Conservation (phyloP, 805 yeast species). For the Ogataea kodamae region DNA sequence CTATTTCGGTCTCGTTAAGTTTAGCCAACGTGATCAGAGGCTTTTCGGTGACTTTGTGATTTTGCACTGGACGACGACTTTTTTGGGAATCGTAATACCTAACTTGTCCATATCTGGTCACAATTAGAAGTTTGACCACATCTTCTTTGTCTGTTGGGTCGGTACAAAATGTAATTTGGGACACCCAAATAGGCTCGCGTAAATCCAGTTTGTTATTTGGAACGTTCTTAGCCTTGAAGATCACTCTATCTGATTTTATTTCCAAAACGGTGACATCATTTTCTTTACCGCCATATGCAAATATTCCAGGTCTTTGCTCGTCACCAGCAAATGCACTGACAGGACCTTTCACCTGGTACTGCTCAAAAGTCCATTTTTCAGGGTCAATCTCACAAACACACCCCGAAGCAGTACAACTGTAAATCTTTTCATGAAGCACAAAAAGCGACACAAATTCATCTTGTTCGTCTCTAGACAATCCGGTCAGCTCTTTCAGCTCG, state of each 20-base stretch:
- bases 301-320: constrained; percentile 46
- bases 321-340: constrained; percentile 46
- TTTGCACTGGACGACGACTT: constrained; percentile 65
- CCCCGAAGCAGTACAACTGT: constrained; percentile 36
- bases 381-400: constrained; percentile 27
- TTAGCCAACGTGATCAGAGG: constrained; percentile 45
- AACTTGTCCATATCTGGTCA: constrained; percentile 73
- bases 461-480: constrained; percentile 14
- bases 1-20: constrained; percentile 41
- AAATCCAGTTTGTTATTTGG: constrained; percentile 73
- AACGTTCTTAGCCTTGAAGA: constrained; percentile 81
- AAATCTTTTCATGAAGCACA: constrained; percentile 23
- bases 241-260: constrained; percentile 30
- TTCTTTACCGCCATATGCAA: constrained; percentile 87
- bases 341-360: constrained; percentile 42
- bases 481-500: constrained; percentile 15
- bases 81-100: constrained; percentile 67
- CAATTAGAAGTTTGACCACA: constrained; percentile 53
- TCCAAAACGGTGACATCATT: constrained; percentile 57
- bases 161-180: constrained; percentile 46
- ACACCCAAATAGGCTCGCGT: constrained; percentile 79
- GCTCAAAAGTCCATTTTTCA: constrained; percentile 4
- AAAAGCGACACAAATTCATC: constrained; percentile 41
- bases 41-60: constrained; percentile 51
- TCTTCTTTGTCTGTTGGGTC: constrained; percentile 32